Evolutionary conservation across 1,139 yeast genomes (phyloP).

Genomic region (Saccharomyces pastorianus): DNA sequence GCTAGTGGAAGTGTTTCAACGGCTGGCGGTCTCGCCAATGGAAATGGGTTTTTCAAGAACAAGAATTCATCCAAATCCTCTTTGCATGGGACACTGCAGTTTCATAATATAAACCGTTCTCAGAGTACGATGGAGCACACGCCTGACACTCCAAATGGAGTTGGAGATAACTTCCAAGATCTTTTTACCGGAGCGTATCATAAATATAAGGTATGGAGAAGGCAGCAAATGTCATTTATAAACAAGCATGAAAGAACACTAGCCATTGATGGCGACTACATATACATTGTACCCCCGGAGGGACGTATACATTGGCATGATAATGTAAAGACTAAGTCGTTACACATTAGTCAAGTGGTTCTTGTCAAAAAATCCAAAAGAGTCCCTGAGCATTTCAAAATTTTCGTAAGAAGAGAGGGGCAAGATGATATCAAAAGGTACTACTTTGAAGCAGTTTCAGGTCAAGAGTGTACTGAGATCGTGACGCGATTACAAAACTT

Average conservation of each 20-base stretch:
- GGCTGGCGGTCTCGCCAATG: neutral
- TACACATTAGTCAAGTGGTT: slow-evolving; percentile 73
- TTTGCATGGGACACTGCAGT: slow-evolving; percentile 19
- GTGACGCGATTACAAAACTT: slow-evolving; percentile 56
- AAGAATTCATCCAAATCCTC: slow-evolving; percentile 29
- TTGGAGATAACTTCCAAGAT: slow-evolving; percentile 24
- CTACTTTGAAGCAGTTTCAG: slow-evolving; percentile 69
- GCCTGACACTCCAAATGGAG: slow-evolving; percentile 11
- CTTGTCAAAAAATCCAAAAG: slow-evolving; percentile 72
- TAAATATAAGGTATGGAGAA: slow-evolving; percentile 76
- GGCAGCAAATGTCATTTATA: slow-evolving; percentile 77
- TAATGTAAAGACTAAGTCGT: slow-evolving; percentile 74
- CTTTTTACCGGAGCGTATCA: slow-evolving; percentile 35
- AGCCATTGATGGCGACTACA: slow-evolving; percentile 88
- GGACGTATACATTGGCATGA: slow-evolving; percentile 61
- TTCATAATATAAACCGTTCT: slow-evolving; percentile 16
- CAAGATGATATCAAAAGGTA: slow-evolving; percentile 64
- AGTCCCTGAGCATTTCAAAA: slow-evolving; percentile 72
- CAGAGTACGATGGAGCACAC: slow-evolving; percentile 10
- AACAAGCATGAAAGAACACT: slow-evolving; percentile 69
- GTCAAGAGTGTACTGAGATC: slow-evolving; percentile 63
- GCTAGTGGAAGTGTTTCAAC: slow-evolving; percentile 9
- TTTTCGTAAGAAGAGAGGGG: slow-evolving; percentile 55
- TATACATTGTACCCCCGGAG: slow-evolving; percentile 79
- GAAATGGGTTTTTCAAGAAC: slow-evolving; percentile 24